These are phyloP conservation scores for Fusarium sp. DNA, from an alignment of 2,329 filamentous ascomycete species.

Conservation along the genomic window DNA sequence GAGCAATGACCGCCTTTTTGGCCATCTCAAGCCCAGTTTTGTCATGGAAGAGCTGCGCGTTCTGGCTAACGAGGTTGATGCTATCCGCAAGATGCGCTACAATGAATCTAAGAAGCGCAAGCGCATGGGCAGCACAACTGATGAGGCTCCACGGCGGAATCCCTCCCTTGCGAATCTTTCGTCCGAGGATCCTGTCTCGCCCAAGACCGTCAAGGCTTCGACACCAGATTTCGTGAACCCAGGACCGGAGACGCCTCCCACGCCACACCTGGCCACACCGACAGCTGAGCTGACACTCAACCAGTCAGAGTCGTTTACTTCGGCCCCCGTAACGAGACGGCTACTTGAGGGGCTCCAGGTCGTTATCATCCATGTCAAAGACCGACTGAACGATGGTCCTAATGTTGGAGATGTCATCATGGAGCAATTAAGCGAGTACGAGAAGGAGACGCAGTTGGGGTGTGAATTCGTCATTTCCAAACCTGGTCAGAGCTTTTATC, in stretches of 20 bases:
- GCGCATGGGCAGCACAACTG: constrained; percentile 55
- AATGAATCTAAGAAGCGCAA: constrained; percentile 71
- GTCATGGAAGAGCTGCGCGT: constrained; percentile 80
- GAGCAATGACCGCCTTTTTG: constrained; percentile 81
- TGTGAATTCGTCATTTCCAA: constrained; percentile 82
- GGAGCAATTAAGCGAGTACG: constrained; percentile 73
- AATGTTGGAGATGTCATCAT: constrained; percentile 74
- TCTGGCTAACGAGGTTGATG: constrained; percentile 77
- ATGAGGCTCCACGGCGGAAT: constrained; percentile 39
- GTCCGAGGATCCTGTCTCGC: constrained; percentile 63
- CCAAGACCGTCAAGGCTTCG: constrained; percentile 56
- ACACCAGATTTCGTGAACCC: constrained; percentile 27
- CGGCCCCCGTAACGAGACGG: constrained; percentile 41
- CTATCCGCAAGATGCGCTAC: constrained; percentile 54
- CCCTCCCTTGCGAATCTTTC: constrained; percentile 36
- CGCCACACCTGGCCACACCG: constrained; percentile 60
- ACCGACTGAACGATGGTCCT: constrained; percentile 79
- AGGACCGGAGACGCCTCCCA: constrained; percentile 55
- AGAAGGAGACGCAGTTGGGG: constrained; percentile 73
- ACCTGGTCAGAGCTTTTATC: constrained; percentile 69
- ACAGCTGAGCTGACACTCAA: constrained; percentile 59
- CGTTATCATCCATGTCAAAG: constrained; percentile 94
- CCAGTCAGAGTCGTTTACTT: constrained; percentile 50
- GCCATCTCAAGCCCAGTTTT: constrained; percentile 86
- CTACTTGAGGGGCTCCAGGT: constrained; percentile 80